These are phyloP conservation scores for Helianthus annuus DNA, from an alignment of 129 eudicot genomes.

Conservation along the genomic window HanXRQr2.0-SUNRISE NC_035437.2:170493502-170494001, in stretches of 20 bases:
- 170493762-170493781: neutral
- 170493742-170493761: slow-evolving; percentile 53
- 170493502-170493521: slow-evolving; percentile 61
- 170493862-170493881: slow-evolving; percentile 96
- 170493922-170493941: slow-evolving; percentile 91
- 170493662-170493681: slow-evolving; percentile 74
- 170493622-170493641: slow-evolving; percentile 99
- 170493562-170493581: slow-evolving; percentile 90
- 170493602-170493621: slow-evolving; percentile 87
- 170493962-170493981: slow-evolving; percentile 89
- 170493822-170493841: slow-evolving; percentile 90
- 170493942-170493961: slow-evolving; percentile 90
- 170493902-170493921: slow-evolving; percentile 74
- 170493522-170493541: slow-evolving; percentile 91
- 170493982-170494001: slow-evolving; percentile 77
- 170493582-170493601: slow-evolving; percentile 73
- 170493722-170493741: slow-evolving; percentile 59
- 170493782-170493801: neutral
- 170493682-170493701: slow-evolving; percentile 87
- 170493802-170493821: slow-evolving; percentile 52
- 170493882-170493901: slow-evolving; percentile 81
- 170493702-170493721: slow-evolving; percentile 79
- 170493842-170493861: slow-evolving; percentile 67
- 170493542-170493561: slow-evolving; percentile 97
- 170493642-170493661: slow-evolving; percentile 82